These are phyloP conservation scores for Amanita jacksonii DNA, from an alignment of 768 basidiomycete species.

Conservation along the genomic window DNA sequence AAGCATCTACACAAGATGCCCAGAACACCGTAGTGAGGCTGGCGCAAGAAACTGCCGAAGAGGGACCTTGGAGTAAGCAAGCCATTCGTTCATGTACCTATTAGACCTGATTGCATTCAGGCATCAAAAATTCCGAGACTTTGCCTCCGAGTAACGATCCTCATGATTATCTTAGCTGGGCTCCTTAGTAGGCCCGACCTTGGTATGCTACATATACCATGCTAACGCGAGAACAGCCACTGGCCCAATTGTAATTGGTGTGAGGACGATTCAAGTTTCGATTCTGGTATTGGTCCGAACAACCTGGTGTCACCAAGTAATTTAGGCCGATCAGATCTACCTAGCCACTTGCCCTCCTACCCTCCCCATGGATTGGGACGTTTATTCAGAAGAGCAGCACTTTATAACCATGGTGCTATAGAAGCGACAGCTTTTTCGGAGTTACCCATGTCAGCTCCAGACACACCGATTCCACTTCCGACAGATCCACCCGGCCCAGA, in stretches of 20 bases:
- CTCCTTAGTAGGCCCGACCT: conserved; percentile 45
- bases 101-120: conserved; percentile 17
- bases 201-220: conserved; percentile 39
- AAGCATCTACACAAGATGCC: conserved; percentile 22
- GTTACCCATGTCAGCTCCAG: background rate
- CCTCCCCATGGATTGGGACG: background rate
- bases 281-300: too few species aligned
- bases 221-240: conserved; percentile 29
- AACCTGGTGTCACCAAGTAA: background rate
- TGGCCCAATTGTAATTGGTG: conserved; percentile 48
- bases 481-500: background rate
- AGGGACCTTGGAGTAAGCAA: conserved; percentile 49
- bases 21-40: conserved; percentile 23
- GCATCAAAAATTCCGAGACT: conserved; percentile 37
- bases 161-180: conserved; percentile 63
- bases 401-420: background rate
- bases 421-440: background rate
- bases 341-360: background rate
- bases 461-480: background rate
- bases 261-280: background rate
- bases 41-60: conserved; percentile 27
- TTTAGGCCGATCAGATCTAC: background rate
- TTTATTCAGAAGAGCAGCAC: conserved; percentile 21
- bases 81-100: conserved; percentile 12
- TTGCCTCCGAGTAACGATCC: conserved; percentile 41